Evolutionary conservation across 441 rosid species (phyloP).

Genomic region (Populus hybrid): DNA sequence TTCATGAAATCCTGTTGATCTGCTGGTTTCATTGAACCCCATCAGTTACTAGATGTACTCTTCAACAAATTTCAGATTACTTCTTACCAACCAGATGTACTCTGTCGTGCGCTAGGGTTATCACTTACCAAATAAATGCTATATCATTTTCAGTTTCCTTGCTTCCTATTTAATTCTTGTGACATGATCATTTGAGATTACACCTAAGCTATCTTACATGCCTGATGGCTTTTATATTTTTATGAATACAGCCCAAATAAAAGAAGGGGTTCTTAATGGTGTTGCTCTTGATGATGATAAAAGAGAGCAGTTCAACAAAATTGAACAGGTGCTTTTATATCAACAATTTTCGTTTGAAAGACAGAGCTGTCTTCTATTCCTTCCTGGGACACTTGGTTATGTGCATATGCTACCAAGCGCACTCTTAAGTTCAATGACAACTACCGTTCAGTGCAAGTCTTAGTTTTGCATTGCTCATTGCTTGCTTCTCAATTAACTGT

Average conservation of each 20-base stretch:
- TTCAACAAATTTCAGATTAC: background rate
- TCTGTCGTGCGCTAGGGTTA: background rate
- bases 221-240: conserved; percentile 19
- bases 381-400: background rate
- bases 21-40: background rate
- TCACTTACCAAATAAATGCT: background rate
- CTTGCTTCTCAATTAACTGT: conserved; percentile 2
- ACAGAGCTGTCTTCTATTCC: background rate
- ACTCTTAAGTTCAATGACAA: background rate
- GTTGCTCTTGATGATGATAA: conserved; percentile 82
- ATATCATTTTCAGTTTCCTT: background rate
- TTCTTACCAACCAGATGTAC: background rate
- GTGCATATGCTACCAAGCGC: background rate
- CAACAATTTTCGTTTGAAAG: background rate
- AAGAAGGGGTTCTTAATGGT: conserved; percentile 88
- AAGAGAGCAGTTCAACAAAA: conserved; percentile 78
- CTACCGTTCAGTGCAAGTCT: background rate
- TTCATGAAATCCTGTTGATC: background rate
- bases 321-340: conserved; percentile 62
- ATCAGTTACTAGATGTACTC: background rate
- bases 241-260: conserved; percentile 53
- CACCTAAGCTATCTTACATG: conserved; percentile 11
- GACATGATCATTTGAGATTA: background rate
- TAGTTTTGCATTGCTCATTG: background rate
- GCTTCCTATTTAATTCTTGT: background rate